Evolutionary conservation across 2,329 filamentous ascomycete genomes (phyloP), one percentile per base, ranked within the genome.

Genomic region (Boeremia exigua): DNA sequence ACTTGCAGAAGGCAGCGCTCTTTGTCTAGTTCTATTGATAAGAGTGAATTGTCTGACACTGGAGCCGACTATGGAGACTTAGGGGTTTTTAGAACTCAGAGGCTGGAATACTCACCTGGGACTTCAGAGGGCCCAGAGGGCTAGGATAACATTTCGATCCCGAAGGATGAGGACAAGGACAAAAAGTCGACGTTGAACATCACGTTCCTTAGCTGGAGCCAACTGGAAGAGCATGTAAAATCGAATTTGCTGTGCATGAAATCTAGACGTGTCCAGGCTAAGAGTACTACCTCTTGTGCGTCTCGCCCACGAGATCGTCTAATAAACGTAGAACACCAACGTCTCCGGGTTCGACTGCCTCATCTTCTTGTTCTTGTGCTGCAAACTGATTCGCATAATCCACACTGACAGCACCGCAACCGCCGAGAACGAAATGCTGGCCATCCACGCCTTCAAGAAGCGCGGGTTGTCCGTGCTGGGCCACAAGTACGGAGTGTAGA

Each of bases 401-500:
- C 68, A 71, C 1, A 65, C 67, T 30, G 66, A 65, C 17, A 27
- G 54, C 29, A 71, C 61, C 2, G 68, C 68, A 10, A 56, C 52
- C 2, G 62, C 33, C 15, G 68, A 68, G 52, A 70, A 68, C 4
- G 48, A 59, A 11, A 68, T 68, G 8, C 65, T 67, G 6, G 68
- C 67, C 19, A 68, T 68, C 40, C 69, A 70, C 4, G 66, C 68
- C 23, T 69, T 69, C n/a, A 60, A 59, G 33, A 64, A 71, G 1
- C 68, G 42, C 6, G 68, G 67, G 11, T 60, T 54, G 15, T 70
- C 68, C 10, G 52, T 60, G 5, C 64, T 55, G 2, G 68, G 67
- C 66, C 67, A 69, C 27, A 69, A 42, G 30, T 70, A 68, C 2
- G 67, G 64, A 2, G 67, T 68, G 19, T 71, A 71, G 1, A 71